Percentiles rank a stretch among this genome's conserved stretches.
phyloP scores from a whole-genome alignment of 2,329 filamentous ascomycete species.

The Sclerotinia subarctica region DNA sequence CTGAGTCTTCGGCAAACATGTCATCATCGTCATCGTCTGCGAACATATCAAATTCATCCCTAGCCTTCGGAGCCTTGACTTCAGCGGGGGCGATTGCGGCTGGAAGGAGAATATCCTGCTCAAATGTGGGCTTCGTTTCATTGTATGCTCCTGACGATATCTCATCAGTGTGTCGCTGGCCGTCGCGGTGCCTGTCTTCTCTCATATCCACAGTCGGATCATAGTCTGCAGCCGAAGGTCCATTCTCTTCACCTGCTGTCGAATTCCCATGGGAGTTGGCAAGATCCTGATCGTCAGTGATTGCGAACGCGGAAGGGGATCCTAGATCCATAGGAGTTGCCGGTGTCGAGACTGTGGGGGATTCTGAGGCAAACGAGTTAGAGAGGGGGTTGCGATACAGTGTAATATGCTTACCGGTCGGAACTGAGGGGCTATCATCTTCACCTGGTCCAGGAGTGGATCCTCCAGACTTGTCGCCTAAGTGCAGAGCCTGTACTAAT shows the following conservation, averaged over 20 bases:
- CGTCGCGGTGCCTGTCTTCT: constrained; percentile 72
- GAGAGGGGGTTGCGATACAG: not conserved
- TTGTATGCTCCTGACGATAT: constrained; percentile 54
- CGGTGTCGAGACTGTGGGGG: constrained; percentile 40
- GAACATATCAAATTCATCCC: constrained; percentile 83
- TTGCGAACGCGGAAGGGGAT: constrained; percentile 50
- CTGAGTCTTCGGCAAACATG: constrained; percentile 57
- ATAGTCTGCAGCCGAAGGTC: constrained; percentile 89
- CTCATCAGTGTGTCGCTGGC: constrained; percentile 59
- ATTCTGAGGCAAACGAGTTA: constrained; percentile 30
- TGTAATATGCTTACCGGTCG: constrained; percentile 40
- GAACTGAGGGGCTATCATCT: constrained; percentile 28
- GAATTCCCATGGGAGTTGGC: constrained; percentile 55
- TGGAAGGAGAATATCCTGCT: constrained; percentile 49
- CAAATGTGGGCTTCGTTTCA: constrained; percentile 52
- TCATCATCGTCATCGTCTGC: constrained; percentile 71
- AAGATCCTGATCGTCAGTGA: constrained; percentile 65
- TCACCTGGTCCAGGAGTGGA: constrained; percentile 35
- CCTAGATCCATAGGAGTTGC: constrained; percentile 36
- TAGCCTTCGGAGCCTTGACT: constrained; percentile 44
- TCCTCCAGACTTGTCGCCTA: constrained; percentile 37
- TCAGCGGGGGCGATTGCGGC: constrained; percentile 38
- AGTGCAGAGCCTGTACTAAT: constrained; percentile 58
- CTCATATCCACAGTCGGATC: constrained; percentile 86
- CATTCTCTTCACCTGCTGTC: constrained; percentile 52